These are phyloP conservation scores for Stentor roeselii DNA, from an alignment of 73 alveolate genomes.

Conservation along the genomic window DNA sequence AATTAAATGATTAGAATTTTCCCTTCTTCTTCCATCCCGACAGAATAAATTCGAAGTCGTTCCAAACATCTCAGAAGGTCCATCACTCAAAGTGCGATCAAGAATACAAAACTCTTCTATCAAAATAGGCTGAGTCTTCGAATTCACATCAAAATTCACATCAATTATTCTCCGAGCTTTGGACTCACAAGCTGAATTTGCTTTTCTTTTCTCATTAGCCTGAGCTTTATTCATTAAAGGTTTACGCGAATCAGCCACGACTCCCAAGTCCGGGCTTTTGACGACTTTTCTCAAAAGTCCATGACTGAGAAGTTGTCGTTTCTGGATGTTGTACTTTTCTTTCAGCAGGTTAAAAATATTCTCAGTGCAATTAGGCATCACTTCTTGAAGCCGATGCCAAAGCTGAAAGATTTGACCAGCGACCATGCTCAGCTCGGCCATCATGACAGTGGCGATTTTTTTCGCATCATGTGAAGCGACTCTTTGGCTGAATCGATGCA, in stretches of 20 bases:
- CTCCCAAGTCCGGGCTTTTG: slow-evolving; percentile 42
- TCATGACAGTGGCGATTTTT: slow-evolving; percentile 15
- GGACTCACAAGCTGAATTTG: not conserved
- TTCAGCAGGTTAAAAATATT: not conserved
- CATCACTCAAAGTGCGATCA: not conserved
- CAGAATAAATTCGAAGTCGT: not conserved
- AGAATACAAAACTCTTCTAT: slow-evolving; percentile 3
- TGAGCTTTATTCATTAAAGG: not conserved
- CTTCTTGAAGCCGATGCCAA: slow-evolving; percentile 25
- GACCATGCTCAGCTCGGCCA: slow-evolving; percentile 22
- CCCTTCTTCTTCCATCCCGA: not conserved
- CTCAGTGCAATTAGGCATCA: not conserved
- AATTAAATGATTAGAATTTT: slow-evolving; percentile 62
- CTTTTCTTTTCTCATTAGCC: not conserved
- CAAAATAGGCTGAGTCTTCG: not conserved
- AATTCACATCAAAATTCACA: not conserved
- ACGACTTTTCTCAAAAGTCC: slow-evolving; percentile 32
- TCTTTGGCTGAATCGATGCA: not conserved
- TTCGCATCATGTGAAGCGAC: not conserved
- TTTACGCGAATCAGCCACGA: slow-evolving; percentile 27
- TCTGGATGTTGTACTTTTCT: not conserved
- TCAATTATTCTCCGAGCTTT: not conserved
- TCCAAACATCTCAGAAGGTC: not conserved
- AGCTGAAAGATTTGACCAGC: slow-evolving; percentile 25
- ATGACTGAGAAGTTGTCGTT: slow-evolving; percentile 18